phyloP scores from a whole-genome alignment of 208 protist genomes.

The Porcisia deanei region DNA sequence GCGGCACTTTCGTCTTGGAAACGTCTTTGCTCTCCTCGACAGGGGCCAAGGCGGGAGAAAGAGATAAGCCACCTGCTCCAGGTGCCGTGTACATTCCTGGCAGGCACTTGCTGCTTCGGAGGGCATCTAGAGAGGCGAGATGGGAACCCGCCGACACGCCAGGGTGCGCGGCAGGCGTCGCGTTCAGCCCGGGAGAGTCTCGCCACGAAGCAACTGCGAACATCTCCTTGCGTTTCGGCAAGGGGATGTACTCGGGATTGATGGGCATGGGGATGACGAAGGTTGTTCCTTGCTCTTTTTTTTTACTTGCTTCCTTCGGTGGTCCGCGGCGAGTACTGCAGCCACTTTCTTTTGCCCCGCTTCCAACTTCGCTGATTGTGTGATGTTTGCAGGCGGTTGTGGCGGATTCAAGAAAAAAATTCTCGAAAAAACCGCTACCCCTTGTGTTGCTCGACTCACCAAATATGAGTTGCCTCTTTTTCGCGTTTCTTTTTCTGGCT shows the following conservation, averaged over 20 bases:
- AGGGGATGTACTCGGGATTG: slow-evolving; percentile 76
- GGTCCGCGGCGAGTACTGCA: neutral
- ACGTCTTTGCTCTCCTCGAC: slow-evolving; percentile 10
- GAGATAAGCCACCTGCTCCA: neutral
- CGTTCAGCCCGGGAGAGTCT: slow-evolving; percentile 45
- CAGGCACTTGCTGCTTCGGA: slow-evolving; percentile 14
- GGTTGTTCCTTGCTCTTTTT: slow-evolving; percentile 4
- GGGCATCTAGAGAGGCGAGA: slow-evolving; percentile 12
- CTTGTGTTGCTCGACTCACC: neutral
- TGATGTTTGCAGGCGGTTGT: neutral
- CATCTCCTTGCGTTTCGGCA: slow-evolving; percentile 75
- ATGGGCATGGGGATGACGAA: slow-evolving; percentile 36
- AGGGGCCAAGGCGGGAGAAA: slow-evolving; percentile 6
- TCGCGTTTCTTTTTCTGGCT: neutral
- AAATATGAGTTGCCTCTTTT: neutral
- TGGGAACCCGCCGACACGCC: slow-evolving; percentile 13
- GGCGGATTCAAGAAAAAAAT: neutral
- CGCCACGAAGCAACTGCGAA: slow-evolving; percentile 75
- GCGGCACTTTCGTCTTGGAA: neutral
- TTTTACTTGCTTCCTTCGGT: slow-evolving; percentile 7
- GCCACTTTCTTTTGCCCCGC: neutral
- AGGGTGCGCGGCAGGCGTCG: slow-evolving; percentile 7
- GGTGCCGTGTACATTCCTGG: slow-evolving; percentile 3
- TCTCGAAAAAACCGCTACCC: neutral
- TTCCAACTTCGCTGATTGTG: slow-evolving; percentile 5